Conservation (phyloP, 2,329 filamentous ascomycete genomes). For the Chaetomium olivaceum region DNA sequence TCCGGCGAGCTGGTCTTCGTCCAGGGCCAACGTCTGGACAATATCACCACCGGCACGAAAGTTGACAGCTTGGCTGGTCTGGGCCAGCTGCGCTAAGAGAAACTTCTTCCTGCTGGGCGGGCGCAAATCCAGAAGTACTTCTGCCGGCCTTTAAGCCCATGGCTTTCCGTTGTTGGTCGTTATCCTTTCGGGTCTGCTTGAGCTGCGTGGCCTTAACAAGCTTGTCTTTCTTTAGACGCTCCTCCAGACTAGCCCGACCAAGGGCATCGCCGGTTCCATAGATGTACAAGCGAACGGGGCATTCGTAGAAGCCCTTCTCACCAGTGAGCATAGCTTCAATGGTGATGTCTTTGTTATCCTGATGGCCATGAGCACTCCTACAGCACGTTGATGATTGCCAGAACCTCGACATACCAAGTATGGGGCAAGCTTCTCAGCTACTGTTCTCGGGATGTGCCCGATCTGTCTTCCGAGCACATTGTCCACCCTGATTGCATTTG, state of each 20-base stretch:
- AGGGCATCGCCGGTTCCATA: constrained; percentile 65
- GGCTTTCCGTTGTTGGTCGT: constrained; percentile 52
- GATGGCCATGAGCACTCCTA: constrained; percentile 33
- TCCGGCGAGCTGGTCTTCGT: constrained; percentile 67
- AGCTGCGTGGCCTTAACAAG: constrained; percentile 61
- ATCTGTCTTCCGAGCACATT: constrained; percentile 77
- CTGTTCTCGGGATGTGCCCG: constrained; percentile 69
- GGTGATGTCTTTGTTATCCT: constrained; percentile 59
- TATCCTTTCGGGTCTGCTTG: constrained; percentile 55
- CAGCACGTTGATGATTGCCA: no score
- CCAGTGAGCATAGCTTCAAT: constrained; percentile 72
- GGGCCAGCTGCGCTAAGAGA: constrained; percentile 67
- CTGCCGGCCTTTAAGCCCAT: constrained; percentile 44
- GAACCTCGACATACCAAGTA: constrained; percentile 60
- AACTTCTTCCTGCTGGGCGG: constrained; percentile 43
- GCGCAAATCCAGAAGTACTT: constrained; percentile 41
- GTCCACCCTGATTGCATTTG: constrained; percentile 74
- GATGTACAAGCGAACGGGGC: constrained; percentile 67
- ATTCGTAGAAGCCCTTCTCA: constrained; percentile 66
- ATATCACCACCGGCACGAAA: constrained; percentile 64
- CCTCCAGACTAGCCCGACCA: constrained; percentile 56
- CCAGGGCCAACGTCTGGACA: constrained; percentile 68
- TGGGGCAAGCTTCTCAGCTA: constrained; percentile 70
- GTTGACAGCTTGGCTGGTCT: constrained; percentile 66
- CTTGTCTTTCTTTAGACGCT: constrained; percentile 62